Evolutionary conservation across 2,329 filamentous ascomycete genomes (phyloP).

Genomic region (Ascochyta rabiei): DNA sequence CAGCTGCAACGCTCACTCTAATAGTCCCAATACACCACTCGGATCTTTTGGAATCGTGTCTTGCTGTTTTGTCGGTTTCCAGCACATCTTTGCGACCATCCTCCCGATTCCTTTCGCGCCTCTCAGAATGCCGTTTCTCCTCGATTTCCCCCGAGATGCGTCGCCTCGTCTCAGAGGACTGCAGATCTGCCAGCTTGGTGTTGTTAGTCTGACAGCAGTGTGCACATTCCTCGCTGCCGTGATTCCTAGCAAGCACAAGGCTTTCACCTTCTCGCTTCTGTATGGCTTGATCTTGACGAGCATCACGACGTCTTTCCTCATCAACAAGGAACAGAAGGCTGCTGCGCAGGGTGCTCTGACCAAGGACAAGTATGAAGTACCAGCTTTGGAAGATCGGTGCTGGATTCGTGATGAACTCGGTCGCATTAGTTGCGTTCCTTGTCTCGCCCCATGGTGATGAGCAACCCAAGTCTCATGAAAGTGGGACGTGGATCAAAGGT

Average conservation of each 20-base stretch:
- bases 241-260: conserved; percentile 25
- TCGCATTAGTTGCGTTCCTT: conserved; percentile 24
- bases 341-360: conserved; percentile 22
- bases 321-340: conserved; percentile 28
- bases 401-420: conserved; percentile 24
- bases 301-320: conserved; percentile 25
- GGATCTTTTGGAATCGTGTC: background rate
- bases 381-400: conserved; percentile 30
- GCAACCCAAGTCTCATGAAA: conserved; percentile 1
- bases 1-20: background rate
- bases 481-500: conserved; percentile 25
- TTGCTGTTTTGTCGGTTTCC: background rate
- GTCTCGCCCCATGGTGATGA: conserved; percentile 14
- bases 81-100: background rate
- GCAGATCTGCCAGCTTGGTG: conserved; percentile 25
- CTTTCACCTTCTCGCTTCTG: conserved; percentile 33
- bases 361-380: conserved; percentile 33
- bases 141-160: conserved; percentile 9
- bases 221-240: conserved; percentile 26
- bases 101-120: background rate
- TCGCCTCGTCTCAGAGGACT: conserved; percentile 29
- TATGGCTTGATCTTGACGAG: conserved; percentile 29
- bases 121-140: conserved; percentile 14
- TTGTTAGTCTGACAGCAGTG: conserved; percentile 21
- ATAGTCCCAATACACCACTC: background rate